Percentiles rank a stretch among this genome's conserved stretches.
These are phyloP conservation scores for Entomortierella chlamydospora DNA, from an alignment of 192 early-diverging fungal genomes.

Conservation along the genomic window DNA sequence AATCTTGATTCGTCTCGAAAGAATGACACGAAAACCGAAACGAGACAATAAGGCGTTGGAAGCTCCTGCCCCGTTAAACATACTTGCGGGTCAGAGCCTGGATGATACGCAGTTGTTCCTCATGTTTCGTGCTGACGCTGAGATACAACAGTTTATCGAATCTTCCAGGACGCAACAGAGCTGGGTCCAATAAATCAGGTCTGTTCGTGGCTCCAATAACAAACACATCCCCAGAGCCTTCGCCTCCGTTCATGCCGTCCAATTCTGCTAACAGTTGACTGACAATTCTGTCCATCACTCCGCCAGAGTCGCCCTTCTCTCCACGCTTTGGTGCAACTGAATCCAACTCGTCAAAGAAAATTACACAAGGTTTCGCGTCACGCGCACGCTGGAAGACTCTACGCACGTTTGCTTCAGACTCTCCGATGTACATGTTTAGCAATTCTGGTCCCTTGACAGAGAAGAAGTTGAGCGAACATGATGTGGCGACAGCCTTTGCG, in stretches of 20 bases:
- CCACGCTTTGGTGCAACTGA: constrained; percentile 98
- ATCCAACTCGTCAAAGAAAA: constrained; percentile 99
- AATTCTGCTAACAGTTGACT: constrained; percentile 95
- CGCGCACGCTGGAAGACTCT: constrained; percentile 95
- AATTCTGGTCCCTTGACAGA: constrained; percentile 99
- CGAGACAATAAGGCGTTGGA: no score
- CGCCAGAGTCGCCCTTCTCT: constrained; percentile 97
- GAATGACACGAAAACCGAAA: no score
- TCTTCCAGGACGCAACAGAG: constrained; percentile 92
- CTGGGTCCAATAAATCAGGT: constrained; percentile 95
- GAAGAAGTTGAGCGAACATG: constrained; percentile 97
- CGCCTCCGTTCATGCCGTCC: constrained; percentile 86
- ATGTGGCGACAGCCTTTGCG: constrained; percentile 98
- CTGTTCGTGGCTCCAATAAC: constrained; percentile 99
- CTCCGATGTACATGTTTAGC: constrained; percentile 99
- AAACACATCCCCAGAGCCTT: constrained; percentile 84
- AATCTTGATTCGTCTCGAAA: no score
- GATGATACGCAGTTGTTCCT: constrained; percentile 88
- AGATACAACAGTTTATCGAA: constrained; percentile 98
- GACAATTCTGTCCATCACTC: constrained; percentile 99
- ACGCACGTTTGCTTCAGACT: constrained; percentile 98
- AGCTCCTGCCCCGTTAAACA: no score
- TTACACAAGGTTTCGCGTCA: constrained; percentile 97
- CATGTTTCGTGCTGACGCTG: constrained; percentile 93
- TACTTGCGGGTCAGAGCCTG: constrained; percentile 94